Conservation (phyloP, 345 rosid species). For the Erucastrum elatum region DNA sequence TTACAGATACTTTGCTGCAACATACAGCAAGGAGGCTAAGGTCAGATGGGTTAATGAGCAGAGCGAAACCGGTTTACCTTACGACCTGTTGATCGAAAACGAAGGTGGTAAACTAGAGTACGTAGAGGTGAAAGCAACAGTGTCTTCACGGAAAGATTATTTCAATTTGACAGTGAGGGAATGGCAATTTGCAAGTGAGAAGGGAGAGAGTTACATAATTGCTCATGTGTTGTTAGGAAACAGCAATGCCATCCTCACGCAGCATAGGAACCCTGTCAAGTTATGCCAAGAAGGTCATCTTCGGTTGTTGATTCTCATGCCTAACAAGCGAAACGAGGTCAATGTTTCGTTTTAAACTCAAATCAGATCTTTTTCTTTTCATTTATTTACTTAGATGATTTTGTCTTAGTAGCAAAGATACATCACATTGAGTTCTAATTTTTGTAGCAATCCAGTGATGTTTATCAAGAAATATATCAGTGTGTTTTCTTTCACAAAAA, state of each 20-base stretch:
- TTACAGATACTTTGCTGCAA: constrained; percentile 52
- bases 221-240: constrained; percentile 64
- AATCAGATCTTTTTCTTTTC: not conserved
- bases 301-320: constrained; percentile 72
- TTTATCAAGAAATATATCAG: not conserved
- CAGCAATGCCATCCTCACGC: constrained; percentile 50
- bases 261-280: constrained; percentile 62
- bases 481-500: not conserved
- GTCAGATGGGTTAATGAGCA: constrained; percentile 83
- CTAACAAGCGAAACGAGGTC: constrained; percentile 42
- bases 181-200: constrained; percentile 78
- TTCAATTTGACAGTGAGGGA: constrained; percentile 72
- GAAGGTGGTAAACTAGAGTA: constrained; percentile 47
- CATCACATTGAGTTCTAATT: not conserved
- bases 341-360: constrained; percentile 15
- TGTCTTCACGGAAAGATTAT: constrained; percentile 70
- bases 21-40: constrained; percentile 35
- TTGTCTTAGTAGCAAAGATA: not conserved
- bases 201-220: constrained; percentile 60
- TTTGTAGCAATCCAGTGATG: constrained; percentile 1
- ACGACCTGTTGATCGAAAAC: constrained; percentile 54
- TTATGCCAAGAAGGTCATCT: constrained; percentile 68
- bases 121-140: constrained; percentile 87
- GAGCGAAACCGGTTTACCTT: constrained; percentile 77
- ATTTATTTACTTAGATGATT: not conserved